These are phyloP conservation scores for Trichoderma gracile DNA, from an alignment of 2,329 filamentous ascomycete species.

Conservation along the genomic window DNA sequence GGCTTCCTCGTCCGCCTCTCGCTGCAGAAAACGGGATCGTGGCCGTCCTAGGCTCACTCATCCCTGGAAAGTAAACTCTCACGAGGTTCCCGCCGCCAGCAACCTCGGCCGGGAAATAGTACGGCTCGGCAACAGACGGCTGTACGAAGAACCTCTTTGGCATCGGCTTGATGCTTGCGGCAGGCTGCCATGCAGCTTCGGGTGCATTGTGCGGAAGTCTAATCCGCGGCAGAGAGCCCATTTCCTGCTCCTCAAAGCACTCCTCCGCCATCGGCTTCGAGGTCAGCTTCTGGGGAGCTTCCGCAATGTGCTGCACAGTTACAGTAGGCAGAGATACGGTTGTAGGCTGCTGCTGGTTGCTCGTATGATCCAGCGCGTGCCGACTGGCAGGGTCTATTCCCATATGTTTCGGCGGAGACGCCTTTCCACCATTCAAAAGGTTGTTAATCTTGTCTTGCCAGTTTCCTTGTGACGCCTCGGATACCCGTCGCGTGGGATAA, in stretches of 20 bases:
- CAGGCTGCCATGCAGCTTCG: constrained; percentile 63
- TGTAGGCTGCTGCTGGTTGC: constrained; percentile 52
- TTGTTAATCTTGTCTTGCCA: constrained; percentile 88
- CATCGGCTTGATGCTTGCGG: constrained; percentile 54
- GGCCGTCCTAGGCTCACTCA: constrained; percentile 43
- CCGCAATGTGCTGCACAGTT: constrained; percentile 32
- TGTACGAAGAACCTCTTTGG: constrained; percentile 53
- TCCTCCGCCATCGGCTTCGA: constrained; percentile 74
- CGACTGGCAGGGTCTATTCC: constrained; percentile 69
- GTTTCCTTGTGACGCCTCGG: constrained; percentile 46
- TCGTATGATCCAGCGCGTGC: constrained; percentile 61
- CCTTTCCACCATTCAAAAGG: constrained; percentile 69
- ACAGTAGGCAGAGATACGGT: constrained; percentile 67
- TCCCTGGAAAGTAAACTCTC: constrained; percentile 46
- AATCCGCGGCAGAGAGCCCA: constrained; percentile 73
- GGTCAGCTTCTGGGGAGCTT: constrained; percentile 49
- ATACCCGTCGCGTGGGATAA: constrained; percentile 29
- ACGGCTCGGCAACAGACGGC: constrained; percentile 39
- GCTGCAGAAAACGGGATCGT: constrained; percentile 41
- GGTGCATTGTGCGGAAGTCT: constrained; percentile 65
- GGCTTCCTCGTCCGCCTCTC: constrained; percentile 37
- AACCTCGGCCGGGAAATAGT: constrained; percentile 38
- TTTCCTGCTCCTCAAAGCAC: constrained; percentile 79
- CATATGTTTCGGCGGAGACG: constrained; percentile 58
- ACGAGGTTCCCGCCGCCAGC: constrained; percentile 41